Conservation (phyloP, 2,329 filamentous ascomycete species). For the Dothistroma septosporum region DNA sequence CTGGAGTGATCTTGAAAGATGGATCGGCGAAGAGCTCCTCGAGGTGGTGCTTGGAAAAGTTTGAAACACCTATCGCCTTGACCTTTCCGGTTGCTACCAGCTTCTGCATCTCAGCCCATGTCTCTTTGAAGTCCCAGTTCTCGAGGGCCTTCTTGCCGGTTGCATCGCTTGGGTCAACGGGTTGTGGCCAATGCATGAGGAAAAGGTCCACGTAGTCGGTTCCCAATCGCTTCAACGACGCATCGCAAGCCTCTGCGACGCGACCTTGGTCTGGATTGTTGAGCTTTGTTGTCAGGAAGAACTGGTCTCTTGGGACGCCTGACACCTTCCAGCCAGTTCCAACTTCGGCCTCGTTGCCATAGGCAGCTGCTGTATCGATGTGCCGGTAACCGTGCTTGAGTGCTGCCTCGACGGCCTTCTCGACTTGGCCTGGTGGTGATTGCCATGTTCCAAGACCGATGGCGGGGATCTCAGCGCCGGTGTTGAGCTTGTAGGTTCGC, state of each 20-base stretch:
- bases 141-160: conserved; percentile 59
- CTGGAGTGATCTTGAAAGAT: conserved; percentile 58
- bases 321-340: conserved; percentile 66
- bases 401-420: conserved; percentile 65
- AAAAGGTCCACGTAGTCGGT: conserved; percentile 66
- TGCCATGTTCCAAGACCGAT: conserved; percentile 78
- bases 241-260: conserved; percentile 58
- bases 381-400: conserved; percentile 56
- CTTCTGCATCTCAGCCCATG: conserved; percentile 51
- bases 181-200: conserved; percentile 69
- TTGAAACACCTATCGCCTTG: conserved; percentile 72
- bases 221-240: conserved; percentile 58
- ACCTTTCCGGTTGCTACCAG: conserved; percentile 65
- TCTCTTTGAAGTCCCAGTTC: conserved; percentile 80
- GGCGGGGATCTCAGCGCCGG: conserved; percentile 69
- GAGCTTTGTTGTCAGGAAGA: conserved; percentile 78
- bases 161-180: conserved; percentile 57
- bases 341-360: conserved; percentile 73
- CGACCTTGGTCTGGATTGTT: conserved; percentile 75
- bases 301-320: conserved; percentile 60
- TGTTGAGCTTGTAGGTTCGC: conserved; percentile 50
- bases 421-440: conserved; percentile 64
- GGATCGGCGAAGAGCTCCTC: conserved; percentile 67
- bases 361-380: conserved; percentile 68
- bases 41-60: conserved; percentile 77